Conservation (phyloP, 495 filamentous ascomycete genomes). For the Haplographium delicatum region DNA sequence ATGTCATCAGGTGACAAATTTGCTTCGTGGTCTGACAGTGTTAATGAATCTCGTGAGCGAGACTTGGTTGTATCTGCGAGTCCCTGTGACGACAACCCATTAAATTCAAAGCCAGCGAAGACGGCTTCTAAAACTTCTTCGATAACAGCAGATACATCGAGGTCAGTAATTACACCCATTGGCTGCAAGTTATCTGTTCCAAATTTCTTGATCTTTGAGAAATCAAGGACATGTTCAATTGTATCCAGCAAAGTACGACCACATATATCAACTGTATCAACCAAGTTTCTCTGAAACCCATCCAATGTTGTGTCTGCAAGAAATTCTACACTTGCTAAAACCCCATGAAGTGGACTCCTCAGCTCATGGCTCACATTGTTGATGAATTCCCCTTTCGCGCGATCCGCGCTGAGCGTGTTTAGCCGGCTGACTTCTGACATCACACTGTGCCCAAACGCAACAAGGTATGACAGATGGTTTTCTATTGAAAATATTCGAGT, state of each 20-base stretch:
- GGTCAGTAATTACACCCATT: slow-evolving; percentile 7
- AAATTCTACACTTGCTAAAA: slow-evolving; percentile 62
- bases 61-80: slow-evolving; percentile 9
- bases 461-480: slow-evolving; percentile 47
- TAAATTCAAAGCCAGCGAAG: slow-evolving; percentile 41
- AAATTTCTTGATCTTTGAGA: slow-evolving; percentile 45
- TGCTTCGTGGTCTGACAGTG: neutral
- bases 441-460: slow-evolving; percentile 46
- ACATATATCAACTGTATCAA: slow-evolving; percentile 61
- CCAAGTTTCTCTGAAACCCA: slow-evolving; percentile 44
- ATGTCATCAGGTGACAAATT: neutral
- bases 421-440: slow-evolving; percentile 51
- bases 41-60: neutral
- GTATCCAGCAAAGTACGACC: slow-evolving; percentile 67
- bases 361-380: slow-evolving; percentile 72
- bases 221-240: slow-evolving; percentile 67
- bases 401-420: slow-evolving; percentile 35
- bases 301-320: slow-evolving; percentile 47
- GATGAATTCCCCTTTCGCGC: slow-evolving; percentile 61
- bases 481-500: slow-evolving; percentile 36
- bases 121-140: slow-evolving; percentile 50
- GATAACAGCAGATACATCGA: slow-evolving; percentile 22
- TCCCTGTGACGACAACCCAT: slow-evolving; percentile 14
- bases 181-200: slow-evolving; percentile 8
- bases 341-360: slow-evolving; percentile 60